Conservation (phyloP, 1,284 basidiomycete species). For the Ganoderma meredithae region DNA sequence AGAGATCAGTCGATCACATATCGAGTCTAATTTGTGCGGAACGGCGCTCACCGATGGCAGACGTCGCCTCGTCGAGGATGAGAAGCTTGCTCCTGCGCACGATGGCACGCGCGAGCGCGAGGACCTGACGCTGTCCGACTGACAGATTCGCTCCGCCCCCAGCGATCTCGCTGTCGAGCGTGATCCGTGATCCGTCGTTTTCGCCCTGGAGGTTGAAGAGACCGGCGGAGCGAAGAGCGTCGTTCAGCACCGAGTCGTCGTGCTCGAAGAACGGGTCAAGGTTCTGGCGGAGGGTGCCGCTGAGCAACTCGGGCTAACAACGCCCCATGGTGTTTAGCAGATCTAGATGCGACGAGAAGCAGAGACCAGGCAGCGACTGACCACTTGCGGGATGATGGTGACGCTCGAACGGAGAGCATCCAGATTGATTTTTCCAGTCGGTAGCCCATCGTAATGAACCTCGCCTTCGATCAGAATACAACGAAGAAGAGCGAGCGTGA, state of each 20-base stretch:
- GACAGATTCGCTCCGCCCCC: constrained; percentile 68
- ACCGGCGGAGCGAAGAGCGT: constrained; percentile 52
- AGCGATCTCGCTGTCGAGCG: constrained; percentile 61
- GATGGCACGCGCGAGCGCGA: constrained; percentile 68
- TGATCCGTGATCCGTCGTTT: constrained; percentile 56
- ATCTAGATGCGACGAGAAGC: not conserved
- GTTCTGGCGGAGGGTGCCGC: constrained; percentile 64
- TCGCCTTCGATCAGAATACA: constrained; percentile 56
- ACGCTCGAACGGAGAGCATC: constrained; percentile 58
- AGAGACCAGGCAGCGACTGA: constrained; percentile 12
- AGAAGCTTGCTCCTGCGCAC: constrained; percentile 66
- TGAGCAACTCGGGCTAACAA: constrained; percentile 67
- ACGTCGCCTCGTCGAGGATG: constrained; percentile 63
- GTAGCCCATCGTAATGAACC: constrained; percentile 45
- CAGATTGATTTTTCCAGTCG: constrained; percentile 59
- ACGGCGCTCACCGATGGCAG: constrained; percentile 33
- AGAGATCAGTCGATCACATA: not conserved
- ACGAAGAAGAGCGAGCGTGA: constrained; percentile 50
- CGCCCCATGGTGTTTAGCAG: not conserved
- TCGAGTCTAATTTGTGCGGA: not conserved
- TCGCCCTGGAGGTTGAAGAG: constrained; percentile 60
- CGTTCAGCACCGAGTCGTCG: constrained; percentile 71
- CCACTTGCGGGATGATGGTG: constrained; percentile 54
- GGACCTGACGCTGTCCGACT: constrained; percentile 64
- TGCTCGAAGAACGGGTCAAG: constrained; percentile 79